phyloP scores from a whole-genome alignment of 2,329 filamentous ascomycete genomes.

The Talaromyces marneffei region DNA sequence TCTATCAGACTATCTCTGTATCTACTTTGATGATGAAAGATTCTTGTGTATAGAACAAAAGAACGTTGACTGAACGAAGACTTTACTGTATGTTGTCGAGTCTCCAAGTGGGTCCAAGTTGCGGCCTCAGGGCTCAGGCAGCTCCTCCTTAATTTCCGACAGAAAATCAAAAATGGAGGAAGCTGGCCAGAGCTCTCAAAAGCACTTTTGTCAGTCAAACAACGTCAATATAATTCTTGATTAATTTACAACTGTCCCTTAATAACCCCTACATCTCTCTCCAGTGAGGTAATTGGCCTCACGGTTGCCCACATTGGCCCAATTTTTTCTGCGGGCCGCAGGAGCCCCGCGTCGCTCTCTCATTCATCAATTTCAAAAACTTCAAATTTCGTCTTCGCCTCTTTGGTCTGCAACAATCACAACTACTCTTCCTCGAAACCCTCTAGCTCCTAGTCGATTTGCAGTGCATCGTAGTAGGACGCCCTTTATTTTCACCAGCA shows the following conservation, averaged over 20 bases:
- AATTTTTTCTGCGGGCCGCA: slow-evolving; percentile 17
- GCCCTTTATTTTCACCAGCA: slow-evolving; percentile 4
- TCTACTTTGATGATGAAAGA: background rate
- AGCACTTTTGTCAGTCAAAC: background rate
- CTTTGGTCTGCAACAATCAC: slow-evolving; percentile 15
- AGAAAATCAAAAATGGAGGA: slow-evolving; percentile 3
- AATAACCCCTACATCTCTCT: background rate
- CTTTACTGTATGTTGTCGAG: no score
- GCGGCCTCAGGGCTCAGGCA: slow-evolving; percentile 10
- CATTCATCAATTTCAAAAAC: slow-evolving; percentile 8
- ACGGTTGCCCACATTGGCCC: slow-evolving; percentile 16
- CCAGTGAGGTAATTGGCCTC: slow-evolving; percentile 7
- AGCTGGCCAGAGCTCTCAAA: background rate
- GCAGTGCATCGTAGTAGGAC: background rate
- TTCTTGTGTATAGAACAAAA: background rate
- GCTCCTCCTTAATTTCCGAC: background rate
- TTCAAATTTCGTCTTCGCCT: background rate
- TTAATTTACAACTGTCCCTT: background rate
- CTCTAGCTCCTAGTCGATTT: background rate
- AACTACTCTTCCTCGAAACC: background rate
- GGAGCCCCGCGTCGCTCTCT: slow-evolving; percentile 11
- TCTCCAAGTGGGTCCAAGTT: background rate
- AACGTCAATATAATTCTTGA: background rate
- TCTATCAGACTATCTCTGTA: background rate
- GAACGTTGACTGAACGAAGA: background rate